Base-by-base conservation (phyloP, 257 asterid species). In the Nicotiana obtusifolia region DNA sequence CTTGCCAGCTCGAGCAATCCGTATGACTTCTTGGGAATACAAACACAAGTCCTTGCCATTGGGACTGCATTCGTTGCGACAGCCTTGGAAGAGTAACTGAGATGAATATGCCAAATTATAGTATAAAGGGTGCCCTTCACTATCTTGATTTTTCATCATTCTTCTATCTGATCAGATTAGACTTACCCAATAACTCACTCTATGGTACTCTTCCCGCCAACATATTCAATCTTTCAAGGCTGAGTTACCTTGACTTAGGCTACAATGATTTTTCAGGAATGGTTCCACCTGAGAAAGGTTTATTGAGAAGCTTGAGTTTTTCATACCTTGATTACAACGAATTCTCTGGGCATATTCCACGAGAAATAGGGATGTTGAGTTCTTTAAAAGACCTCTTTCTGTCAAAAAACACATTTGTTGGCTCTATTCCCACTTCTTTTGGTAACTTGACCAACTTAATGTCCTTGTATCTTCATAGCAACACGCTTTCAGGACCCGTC, bases 401-500 rank as follows among this genome's bases (percentile, higher is more conserved):
- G 68, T 62, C 67, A 61, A 24, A 7, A 61, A 61, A 61, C 17
- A 61, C 35, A 24, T 61, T 61, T 10, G 24, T 5, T 10, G 67
- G 67, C 33, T 22, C 68, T 24, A 24, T 62, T 62, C 68, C 68
- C 35, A 62, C 68, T 62, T 24, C 35, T 24, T 62, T 62, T 62
- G 78, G 78, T 22, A 44, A 41, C 60, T 73, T 73, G 78, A 37
- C 60, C 28, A 20, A 35, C 57, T 41, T 71, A 24, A 17, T 19
- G 31, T n/a, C 7, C 19, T 47, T 71, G 31, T 71, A 20, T 24
- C 57, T 84, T 33, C 82, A 77, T n/a, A 41, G 47, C 62, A 84
- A 84, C 49, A 61, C 52, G 33, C 64, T 84, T 16, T 75, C 78
- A 11, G 87, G 87, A 4, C 7, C 82, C 47, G 56, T 84, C 28